Base-by-base conservation (phyloP, 352 stramenopile species). In the Globisporangium paddicum region DNA sequence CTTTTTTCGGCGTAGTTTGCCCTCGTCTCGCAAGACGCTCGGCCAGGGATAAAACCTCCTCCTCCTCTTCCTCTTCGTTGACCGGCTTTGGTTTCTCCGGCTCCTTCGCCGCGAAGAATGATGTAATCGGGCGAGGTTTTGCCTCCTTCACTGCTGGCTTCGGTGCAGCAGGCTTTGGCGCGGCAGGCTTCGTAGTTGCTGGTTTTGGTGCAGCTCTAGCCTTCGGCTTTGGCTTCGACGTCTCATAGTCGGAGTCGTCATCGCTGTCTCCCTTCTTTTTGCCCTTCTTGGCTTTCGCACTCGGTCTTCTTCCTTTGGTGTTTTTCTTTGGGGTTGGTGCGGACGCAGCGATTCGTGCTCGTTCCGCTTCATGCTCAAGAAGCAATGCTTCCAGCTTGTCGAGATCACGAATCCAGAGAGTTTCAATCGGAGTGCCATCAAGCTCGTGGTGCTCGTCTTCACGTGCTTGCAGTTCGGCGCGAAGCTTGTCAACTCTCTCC, bases 381-480 rank as follows among this genome's bases (percentile, higher is more conserved):
- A 97, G 62, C 25, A 88, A 69, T 32, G 71, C 68, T 30, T 96
- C 87, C 6, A 97, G 72, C 16, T 75, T 82, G 50, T 99, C 91
- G 52, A 99, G 72, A 75, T 99, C 96, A 10, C 73, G 69, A 42
- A 94, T 71, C 95, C 96, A 99, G 34, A 99, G 70, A 58, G 98
- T 71, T 57, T 97, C 76, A 21, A 96, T 72, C n/a, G 84, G 72
- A 54, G 73, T 96, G 6, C 73, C 72, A 57, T 87, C 75, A 46
- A 99, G 73, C 21, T 79, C 66, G 3, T 72, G 66, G 45, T 98
- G 77, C 56, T 98, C 89, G 16, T 87, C 55, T 53, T 98, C 83
- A 38, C 83, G 90, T 45, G 87, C 85, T 50, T 85, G 64, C 37
- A 97, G 74, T 19, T 99, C 92, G 16, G 86, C 77, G 40, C 87